A percentile compares a stretch with the other conserved stretches of the same genome.
Evolutionary conservation across 1,284 basidiomycete genomes (phyloP).

Genomic region (Inonotus hispidus): DNA sequence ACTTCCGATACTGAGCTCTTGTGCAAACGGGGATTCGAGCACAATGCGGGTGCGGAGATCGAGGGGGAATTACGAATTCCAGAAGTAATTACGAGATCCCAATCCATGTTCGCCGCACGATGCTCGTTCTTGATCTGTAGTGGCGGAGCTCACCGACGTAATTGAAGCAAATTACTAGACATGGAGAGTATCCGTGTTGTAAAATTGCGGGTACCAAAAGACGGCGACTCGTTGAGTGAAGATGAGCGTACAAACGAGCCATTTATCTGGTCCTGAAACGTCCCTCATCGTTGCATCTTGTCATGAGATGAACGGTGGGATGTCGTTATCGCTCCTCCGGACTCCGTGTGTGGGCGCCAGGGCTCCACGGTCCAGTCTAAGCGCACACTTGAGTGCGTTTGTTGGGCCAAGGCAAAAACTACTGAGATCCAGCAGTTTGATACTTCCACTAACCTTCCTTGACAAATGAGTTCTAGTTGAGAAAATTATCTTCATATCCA

Average conservation of each 20-base stretch:
- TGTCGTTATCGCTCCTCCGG: background rate
- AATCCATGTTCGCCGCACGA: background rate
- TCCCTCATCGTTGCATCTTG: background rate
- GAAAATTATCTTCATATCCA: too few species aligned
- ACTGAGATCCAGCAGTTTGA: background rate
- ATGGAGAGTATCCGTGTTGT: background rate
- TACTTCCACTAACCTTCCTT: too few species aligned
- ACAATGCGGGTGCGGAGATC: background rate
- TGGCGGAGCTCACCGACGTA: background rate
- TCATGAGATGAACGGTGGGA: background rate
- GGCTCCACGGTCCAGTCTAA: background rate
- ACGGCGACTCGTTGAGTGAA: background rate
- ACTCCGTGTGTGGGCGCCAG: background rate
- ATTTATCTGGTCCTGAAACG: background rate
- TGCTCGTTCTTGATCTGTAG: background rate
- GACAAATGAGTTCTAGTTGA: too few species aligned
- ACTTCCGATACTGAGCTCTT: background rate
- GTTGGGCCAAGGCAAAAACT: background rate
- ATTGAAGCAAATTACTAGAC: background rate
- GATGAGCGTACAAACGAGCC: background rate
- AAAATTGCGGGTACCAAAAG: background rate
- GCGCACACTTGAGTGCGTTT: background rate
- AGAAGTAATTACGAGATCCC: background rate
- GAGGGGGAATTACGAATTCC: background rate
- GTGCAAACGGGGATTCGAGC: background rate